Evolutionary conservation across 495 filamentous ascomycete species (phyloP), one percentile per base, ranked within the genome.

Genomic region (Penicillium salamii): DNA sequence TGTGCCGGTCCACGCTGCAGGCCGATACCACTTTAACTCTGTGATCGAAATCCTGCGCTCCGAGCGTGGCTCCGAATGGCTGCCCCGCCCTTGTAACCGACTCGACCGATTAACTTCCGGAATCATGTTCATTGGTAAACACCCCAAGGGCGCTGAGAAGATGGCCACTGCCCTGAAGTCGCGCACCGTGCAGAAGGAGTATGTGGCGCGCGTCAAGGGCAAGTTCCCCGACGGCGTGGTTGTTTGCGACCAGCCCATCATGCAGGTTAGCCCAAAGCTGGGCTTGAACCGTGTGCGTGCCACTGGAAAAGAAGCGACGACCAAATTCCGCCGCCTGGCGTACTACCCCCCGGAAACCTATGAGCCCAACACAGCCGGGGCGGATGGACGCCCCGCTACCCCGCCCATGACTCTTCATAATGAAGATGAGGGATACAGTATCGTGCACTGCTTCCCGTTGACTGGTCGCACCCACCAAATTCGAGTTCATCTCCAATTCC

Each of bases 381-480:
- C 20, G 55, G 67, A 67, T 5, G 48, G 49, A 11, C 38, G 75
- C 68, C 42, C 59, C 6, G 65, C 56, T 17, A 66, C 62, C 18
- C 57, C 71, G 19, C 62, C 68, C 1, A 43, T 65, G 5, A 36
- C 53, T 17, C 49, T 58, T 44, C 20, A 57, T 48, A 61, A 64
- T 42, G 58, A 71, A 51, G n/a, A 49, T 29, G 62, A 89, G 55
- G 91, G 90, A 3, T 96, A 97, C 65, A 95, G 90, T 21, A 92
- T 98, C 53, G 91, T 98, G 20, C 86, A 92, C 55, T 97, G 95
- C 62, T 78, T 92, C 41, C 93, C 93, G 0, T 78, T 97, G 17
- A 98, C 93, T 0, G 93, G 93, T 0, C 82, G 93, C 39, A 98
- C 93, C 6, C 93, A 98, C 61, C 93, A 98, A 62, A 81, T 98